Percentiles rank a stretch among this genome's conserved stretches.
Evolutionary conservation across 1,284 basidiomycete species (phyloP).

Genomic region (Naganishia albida): DNA sequence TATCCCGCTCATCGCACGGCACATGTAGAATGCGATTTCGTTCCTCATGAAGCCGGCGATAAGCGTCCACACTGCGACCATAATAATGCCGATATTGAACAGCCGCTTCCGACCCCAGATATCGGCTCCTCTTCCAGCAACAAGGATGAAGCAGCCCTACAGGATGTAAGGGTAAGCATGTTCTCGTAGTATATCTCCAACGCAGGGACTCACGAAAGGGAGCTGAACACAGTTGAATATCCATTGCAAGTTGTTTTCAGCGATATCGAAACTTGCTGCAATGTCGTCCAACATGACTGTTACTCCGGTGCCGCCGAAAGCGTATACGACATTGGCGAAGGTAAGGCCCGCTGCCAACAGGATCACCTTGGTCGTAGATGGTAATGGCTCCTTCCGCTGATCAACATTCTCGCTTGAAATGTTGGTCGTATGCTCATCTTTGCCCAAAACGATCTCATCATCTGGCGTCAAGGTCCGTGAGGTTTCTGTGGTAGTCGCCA

Average conservation of each 20-base stretch:
- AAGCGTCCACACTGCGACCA: constrained; percentile 43
- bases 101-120: constrained; percentile 67
- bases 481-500: too few species aligned
- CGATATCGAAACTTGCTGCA: neutral
- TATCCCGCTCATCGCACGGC: constrained; percentile 44
- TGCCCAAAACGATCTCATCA: too few species aligned
- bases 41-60: constrained; percentile 49
- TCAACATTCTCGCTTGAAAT: too few species aligned
- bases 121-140: constrained; percentile 71
- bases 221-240: constrained; percentile 18
- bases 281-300: constrained; percentile 1
- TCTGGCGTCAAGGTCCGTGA: too few species aligned
- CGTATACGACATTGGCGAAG: constrained; percentile 1
- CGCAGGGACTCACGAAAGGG: constrained; percentile 9
- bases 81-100: constrained; percentile 61
- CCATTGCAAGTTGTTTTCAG: constrained; percentile 14
- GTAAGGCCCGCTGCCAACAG: constrained; percentile 1
- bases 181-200: too few species aligned
- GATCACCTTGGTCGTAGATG: neutral
- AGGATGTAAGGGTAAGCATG: neutral
- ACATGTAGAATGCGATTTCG: constrained; percentile 43
- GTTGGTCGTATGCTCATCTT: too few species aligned
- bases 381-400: neutral
- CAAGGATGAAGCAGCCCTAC: constrained; percentile 69
- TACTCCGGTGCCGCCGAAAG: neutral